phyloP scores from a whole-genome alignment of 2,329 filamentous ascomycete species.

The Alternaria gaisen region DNA sequence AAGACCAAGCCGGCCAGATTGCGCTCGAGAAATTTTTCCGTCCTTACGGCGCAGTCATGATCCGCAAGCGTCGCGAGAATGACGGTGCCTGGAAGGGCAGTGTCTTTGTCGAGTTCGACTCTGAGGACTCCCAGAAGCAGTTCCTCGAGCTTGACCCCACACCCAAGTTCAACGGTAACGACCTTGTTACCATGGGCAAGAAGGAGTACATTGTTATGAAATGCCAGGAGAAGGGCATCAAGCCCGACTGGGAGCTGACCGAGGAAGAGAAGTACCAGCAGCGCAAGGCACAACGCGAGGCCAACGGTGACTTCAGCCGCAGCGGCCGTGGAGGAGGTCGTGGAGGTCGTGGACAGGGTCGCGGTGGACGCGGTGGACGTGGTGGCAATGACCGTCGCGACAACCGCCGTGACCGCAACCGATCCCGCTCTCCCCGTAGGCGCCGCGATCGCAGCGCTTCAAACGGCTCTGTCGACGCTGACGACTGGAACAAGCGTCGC shows the following conservation, averaged over 20 bases:
- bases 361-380: slow-evolving; percentile 32
- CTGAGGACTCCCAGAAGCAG: slow-evolving; percentile 77
- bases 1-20: slow-evolving; percentile 85
- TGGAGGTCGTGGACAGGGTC: slow-evolving; percentile 42
- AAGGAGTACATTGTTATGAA: slow-evolving; percentile 74
- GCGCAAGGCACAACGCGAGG: slow-evolving; percentile 21
- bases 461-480: slow-evolving; percentile 29
- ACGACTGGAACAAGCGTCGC: slow-evolving; percentile 43
- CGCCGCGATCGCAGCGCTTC: slow-evolving; percentile 36
- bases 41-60: slow-evolving; percentile 77
- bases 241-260: slow-evolving; percentile 52
- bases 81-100: slow-evolving; percentile 87
- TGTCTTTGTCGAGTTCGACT: slow-evolving; percentile 91
- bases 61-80: slow-evolving; percentile 83
- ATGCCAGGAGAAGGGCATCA: slow-evolving; percentile 57
- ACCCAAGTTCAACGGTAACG: slow-evolving; percentile 83
- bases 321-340: slow-evolving; percentile 41
- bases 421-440: slow-evolving; percentile 32
- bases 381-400: slow-evolving; percentile 29
- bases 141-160: slow-evolving; percentile 83
- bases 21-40: slow-evolving; percentile 93
- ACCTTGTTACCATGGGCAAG: slow-evolving; percentile 87
- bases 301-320: slow-evolving; percentile 43
- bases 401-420: slow-evolving; percentile 35
- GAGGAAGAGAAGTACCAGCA: slow-evolving; percentile 27